Evolutionary conservation across 139 green algal species (phyloP).

Genomic region (Chlorella sp.): DNA sequence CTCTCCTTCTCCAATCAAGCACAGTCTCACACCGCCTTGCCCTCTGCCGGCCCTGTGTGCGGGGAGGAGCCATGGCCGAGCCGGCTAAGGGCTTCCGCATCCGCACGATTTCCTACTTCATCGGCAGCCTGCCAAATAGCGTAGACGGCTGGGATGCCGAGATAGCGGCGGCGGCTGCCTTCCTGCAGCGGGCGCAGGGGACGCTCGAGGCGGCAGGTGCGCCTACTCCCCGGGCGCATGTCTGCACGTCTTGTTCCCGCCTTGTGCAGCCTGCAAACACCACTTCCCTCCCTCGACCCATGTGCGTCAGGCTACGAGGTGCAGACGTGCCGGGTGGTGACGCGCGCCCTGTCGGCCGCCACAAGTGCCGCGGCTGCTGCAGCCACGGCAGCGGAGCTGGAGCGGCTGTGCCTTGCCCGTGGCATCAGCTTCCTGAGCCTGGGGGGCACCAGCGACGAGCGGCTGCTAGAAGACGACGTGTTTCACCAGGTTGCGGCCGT

Average conservation of each 20-base stretch:
- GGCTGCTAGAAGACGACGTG: not conserved
- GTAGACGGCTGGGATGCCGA: not conserved
- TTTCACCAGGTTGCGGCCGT: conserved; percentile 9
- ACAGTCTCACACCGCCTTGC: too few species aligned
- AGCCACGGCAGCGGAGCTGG: conserved; percentile 14
- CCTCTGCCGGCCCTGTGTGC: too few species aligned
- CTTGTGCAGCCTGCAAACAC: too few species aligned
- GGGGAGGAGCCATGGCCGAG: too few species aligned
- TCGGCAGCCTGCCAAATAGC: not conserved
- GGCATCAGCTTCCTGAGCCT: conserved; percentile 35
- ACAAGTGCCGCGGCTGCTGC: not conserved
- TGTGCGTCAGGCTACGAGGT: conserved; percentile 63
- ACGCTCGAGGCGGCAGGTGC: conserved; percentile 18
- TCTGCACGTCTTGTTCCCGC: too few species aligned
- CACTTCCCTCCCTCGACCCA: not conserved
- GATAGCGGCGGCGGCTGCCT: conserved; percentile 21
- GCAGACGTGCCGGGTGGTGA: conserved; percentile 55
- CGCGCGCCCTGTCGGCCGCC: conserved; percentile 23
- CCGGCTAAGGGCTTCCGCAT: conserved; percentile 2
- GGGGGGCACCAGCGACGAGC: not conserved
- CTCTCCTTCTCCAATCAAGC: too few species aligned
- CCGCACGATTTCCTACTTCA: conserved; percentile 39
- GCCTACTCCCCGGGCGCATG: not conserved
- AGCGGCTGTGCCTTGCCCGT: conserved; percentile 12
- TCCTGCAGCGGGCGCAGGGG: conserved; percentile 26